These are phyloP conservation scores for Phlegmacium glaucopus DNA, from an alignment of 768 basidiomycete species.

Conservation along the genomic window DNA sequence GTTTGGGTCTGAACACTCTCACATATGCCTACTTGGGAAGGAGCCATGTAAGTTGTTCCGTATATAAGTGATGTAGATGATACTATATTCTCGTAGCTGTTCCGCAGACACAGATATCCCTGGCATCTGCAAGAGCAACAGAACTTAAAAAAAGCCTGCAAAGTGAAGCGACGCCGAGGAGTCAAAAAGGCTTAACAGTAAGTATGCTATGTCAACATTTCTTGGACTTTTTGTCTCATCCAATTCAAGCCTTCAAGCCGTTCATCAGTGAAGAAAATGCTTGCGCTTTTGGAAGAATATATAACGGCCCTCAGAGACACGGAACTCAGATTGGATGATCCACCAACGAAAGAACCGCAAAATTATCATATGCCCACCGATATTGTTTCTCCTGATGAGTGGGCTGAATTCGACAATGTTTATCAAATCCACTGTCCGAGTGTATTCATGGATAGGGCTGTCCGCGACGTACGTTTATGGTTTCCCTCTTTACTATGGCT, in stretches of 20 bases:
- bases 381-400: conserved; percentile 63
- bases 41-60: conserved; percentile 54
- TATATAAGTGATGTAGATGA: background rate
- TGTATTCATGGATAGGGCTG: conserved; percentile 70
- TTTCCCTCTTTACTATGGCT: conserved; percentile 5
- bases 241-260: conserved; percentile 9
- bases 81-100: conserved; percentile 44
- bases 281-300: conserved; percentile 59
- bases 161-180: conserved; percentile 1
- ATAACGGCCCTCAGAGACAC: conserved; percentile 48
- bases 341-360: conserved; percentile 30
- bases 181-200: conserved; percentile 7
- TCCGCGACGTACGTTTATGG: conserved; percentile 66
- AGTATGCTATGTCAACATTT: background rate
- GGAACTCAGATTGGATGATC: conserved; percentile 25
- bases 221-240: background rate
- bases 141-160: conserved; percentile 36
- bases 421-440: conserved; percentile 89
- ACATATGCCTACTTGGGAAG: conserved; percentile 74
- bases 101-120: conserved; percentile 57
- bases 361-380: conserved; percentile 68
- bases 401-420: conserved; percentile 84
- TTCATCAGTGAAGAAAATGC: conserved; percentile 38
- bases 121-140: conserved; percentile 52
- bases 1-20: conserved; percentile 84